Base-by-base conservation (phyloP, 345 rosid genomes). In the Euphorbia peplus region DNA sequence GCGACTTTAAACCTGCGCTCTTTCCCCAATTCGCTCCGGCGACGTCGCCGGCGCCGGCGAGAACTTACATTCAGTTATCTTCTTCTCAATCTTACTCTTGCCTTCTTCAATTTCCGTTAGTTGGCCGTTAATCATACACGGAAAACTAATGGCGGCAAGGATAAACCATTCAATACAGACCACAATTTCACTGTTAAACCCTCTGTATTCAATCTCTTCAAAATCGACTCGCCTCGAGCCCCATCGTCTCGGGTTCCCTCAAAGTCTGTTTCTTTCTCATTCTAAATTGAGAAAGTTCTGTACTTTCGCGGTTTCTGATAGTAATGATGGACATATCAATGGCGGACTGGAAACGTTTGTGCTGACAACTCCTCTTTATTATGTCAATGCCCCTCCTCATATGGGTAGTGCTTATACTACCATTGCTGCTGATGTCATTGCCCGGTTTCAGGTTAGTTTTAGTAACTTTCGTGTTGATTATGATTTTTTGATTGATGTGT, bases 331-430 rank as follows among this genome's bases (percentile, higher is more conserved):
- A 8, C 64, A 67, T 0, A 79, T 12, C 56, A 61, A 68, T 52
- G 70, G 60, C 8, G 81, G 78, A 13, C 67, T 72, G 2, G 83
- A 82, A 51, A 81, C 85, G 50, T 91, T 88, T 77, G 90, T 93
- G 71, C 85, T 93, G 69, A 86, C 98, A 1, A 91, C 98, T 70
- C 98, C 97, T 4, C 97, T 93, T 81, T 93, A 89, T 81, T 93
- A 93, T 79, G 97, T 93, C 4, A 93, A 93, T 84, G 98, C 98
- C 75, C 96, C 98, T 86, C 98, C 98, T 21, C 98, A 91, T 67
- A 93, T 93, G 98, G 98, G 98, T 28, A 91, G 98, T 74, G 98
- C 98, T 35, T 93, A 93, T 84, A 89, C 96, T 53, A 93, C 98
- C 63, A 90, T 93, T 19, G 96, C 98, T 44, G 98, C 97, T 46